Base-by-base conservation (phyloP, 495 filamentous ascomycete species). In the Thermothielavioides terrestris region DNA sequence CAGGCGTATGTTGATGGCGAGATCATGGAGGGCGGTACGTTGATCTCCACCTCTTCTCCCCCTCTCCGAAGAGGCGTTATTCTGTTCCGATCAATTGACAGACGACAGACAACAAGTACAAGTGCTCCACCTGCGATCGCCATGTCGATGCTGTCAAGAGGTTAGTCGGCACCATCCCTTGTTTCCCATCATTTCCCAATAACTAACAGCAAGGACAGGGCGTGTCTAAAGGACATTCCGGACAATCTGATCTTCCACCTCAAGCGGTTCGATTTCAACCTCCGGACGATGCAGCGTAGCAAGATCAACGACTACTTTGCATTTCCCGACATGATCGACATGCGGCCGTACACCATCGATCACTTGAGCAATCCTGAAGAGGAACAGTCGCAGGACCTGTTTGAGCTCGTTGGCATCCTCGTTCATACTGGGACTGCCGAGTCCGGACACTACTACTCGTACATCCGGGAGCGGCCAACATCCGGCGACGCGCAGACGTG, bases 401-500 rank as follows among this genome's bases (percentile, higher is more conserved):
- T 97, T 60, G 87, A 95, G 60, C 73, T 99, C 5, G 89, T 94
- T 15, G 92, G 92, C 10, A 77, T 97, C 22, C 77, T 99, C 12
- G 89, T 97, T 5, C 92, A 99, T 63, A 85, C 81, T 27, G 92
- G 92, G 20, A 94, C 85, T 11, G 89, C 92, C 14, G 89, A 97
- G 63, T 89, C 87, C 14, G 92, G 92, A 0, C 92, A 99, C 64
- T 99, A 99, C 65, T 97, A 95, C 66, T 96, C 92, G 0, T 97
- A 85, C 67, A 85, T 91, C 45, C 85, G 88, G 18, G 85, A 94
- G 63, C 77, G 89, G 22, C 83, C 88, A 4, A 74, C 77, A 3
- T 67, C 65, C 18, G 68, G 66, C 21, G 63, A 65, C 10, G 54
- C 63, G 1, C 68, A 66, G 21, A 71, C 76, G 2, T 99, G 92